phyloP scores from a whole-genome alignment of 768 basidiomycete genomes.

The Asterophora lycoperdoides region DNA sequence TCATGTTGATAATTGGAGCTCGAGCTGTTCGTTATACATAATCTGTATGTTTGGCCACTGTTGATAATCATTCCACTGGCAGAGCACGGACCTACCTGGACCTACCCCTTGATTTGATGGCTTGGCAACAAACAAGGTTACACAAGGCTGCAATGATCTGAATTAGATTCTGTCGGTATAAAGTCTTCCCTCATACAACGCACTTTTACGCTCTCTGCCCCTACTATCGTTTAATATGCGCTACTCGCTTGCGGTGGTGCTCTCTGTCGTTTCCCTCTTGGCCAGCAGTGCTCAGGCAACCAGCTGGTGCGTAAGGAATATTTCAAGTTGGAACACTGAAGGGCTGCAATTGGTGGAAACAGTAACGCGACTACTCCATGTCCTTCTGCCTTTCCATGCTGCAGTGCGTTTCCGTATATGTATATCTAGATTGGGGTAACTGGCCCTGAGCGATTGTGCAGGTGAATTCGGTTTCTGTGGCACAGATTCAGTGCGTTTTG shows the following conservation, averaged over 20 bases:
- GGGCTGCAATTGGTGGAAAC: background rate
- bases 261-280: slow-evolving; percentile 13
- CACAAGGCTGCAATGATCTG: slow-evolving; percentile 9
- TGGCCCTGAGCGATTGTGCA: slow-evolving; percentile 14
- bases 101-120: slow-evolving; percentile 1
- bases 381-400: slow-evolving; percentile 44
- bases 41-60: too few species aligned
- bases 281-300: slow-evolving; percentile 5
- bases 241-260: slow-evolving; percentile 8
- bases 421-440: background rate
- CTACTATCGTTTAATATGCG: slow-evolving; percentile 8
- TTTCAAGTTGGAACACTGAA: background rate
- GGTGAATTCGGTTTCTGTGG: slow-evolving; percentile 57
- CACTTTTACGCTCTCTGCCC: slow-evolving; percentile 4
- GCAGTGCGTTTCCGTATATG: slow-evolving; percentile 35
- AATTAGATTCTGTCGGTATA: slow-evolving; percentile 8
- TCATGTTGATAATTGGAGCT: slow-evolving; percentile 4
- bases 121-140: slow-evolving; percentile 9
- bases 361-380: slow-evolving; percentile 45
- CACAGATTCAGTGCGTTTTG: slow-evolving; percentile 34
- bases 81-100: too few species aligned
- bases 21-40: too few species aligned
- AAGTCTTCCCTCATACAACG: background rate
- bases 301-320: slow-evolving; percentile 9
- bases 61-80: background rate